These are phyloP conservation scores for Allodekkera sacchari DNA, from an alignment of 805 yeast species.

Conservation along the genomic window DNA sequence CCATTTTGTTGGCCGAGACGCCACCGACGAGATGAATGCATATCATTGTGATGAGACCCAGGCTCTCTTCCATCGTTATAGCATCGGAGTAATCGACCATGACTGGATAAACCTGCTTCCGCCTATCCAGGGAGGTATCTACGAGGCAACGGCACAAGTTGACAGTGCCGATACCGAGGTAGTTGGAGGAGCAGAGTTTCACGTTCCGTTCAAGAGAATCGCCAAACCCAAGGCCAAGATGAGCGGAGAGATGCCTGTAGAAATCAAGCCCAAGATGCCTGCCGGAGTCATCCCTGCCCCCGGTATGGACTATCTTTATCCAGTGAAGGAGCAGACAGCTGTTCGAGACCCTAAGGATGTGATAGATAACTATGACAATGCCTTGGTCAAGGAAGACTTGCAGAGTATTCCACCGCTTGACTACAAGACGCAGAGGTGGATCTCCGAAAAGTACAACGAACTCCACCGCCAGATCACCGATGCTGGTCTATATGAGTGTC, in stretches of 20 bases:
- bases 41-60: constrained; percentile 63
- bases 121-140: constrained; percentile 78
- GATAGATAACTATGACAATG: constrained; percentile 51
- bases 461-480: constrained; percentile 48
- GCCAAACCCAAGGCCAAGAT: constrained; percentile 5
- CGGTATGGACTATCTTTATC: constrained; percentile 29
- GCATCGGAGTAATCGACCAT: constrained; percentile 54
- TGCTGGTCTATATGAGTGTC: constrained; percentile 63
- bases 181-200: too few species aligned
- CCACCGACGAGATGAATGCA: constrained; percentile 84
- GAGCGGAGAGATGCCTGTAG: constrained; percentile 35
- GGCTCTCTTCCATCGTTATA: constrained; percentile 43
- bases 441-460: constrained; percentile 50
- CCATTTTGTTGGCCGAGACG: constrained; percentile 85
- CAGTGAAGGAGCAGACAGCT: constrained; percentile 13
- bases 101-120: constrained; percentile 74
- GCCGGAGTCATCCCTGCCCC: constrained; percentile 35
- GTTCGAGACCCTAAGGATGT: constrained; percentile 50
- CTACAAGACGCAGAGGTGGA: constrained; percentile 49
- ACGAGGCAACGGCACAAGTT: constrained; percentile 12
- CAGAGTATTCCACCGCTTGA: constrained; percentile 57
- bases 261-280: constrained; percentile 44
- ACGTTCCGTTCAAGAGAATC: background rate
- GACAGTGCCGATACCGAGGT: too few species aligned
- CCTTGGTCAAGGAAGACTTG: constrained; percentile 47